Evolutionary conservation across 768 basidiomycete genomes (phyloP), one percentile per base, ranked within the genome.

Genomic region (Russula lepida): DNA sequence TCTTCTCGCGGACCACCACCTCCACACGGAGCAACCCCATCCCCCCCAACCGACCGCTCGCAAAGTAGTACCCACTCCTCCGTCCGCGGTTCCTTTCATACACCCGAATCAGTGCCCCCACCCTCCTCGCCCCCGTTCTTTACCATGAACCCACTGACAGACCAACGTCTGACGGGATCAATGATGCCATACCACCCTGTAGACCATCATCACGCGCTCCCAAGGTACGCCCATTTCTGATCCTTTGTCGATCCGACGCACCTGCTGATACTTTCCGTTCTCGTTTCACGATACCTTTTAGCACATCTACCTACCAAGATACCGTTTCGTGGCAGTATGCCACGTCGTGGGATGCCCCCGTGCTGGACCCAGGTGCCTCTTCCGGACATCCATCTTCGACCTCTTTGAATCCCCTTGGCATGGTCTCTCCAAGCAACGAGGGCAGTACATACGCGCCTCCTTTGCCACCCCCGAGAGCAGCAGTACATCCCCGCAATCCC

Each of bases 111-210:
- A 7, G 39, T 41, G n/a, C 41, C 41, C 0, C 32, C 53, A 0
- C 54, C 54, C 9, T 49, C 60, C 3, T 56, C 60, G 0, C 32
- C 54, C 1, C 54, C 30, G 15, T 61, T 30, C 41, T 61, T 51
- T n/a, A 17, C 49, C 41, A 51, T 58, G 49, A 27, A 61, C 17
- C 49, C 60, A 21, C 48, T 44, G 39, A 37, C 54, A 2, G 54
- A 61, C 47, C 60, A 61, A 23, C 60, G 60, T 44, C 39, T 61
- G 41, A 61, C 60, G 5, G 60, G 60, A 12, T 7, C 60, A 32
- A 56, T 61, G 32, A 61, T 61, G 49, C 13, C 60, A 5, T 61
- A 61, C 49, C 54, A 55, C 6, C 54, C 47, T 35, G 39, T 50
- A 25, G 59, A 55, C 39, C 59, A 60, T 49, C 59, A 60, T 43